Evolutionary conservation across 192 early-diverging fungal genomes (phyloP), one percentile per base, ranked within the genome.

Genomic region (Physocladia obscura): DNA sequence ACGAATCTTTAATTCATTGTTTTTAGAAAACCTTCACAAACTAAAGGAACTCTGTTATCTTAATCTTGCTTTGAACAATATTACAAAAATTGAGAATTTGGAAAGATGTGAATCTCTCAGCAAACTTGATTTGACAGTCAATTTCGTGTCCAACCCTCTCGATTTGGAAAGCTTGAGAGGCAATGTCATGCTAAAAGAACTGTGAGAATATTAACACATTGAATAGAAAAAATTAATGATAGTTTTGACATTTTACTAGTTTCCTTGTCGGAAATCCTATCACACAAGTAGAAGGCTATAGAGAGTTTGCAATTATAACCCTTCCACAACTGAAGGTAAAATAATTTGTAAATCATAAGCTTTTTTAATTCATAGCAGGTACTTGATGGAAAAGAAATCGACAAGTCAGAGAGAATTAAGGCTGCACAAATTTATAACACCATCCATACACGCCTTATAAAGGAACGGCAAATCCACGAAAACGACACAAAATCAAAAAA

Each of bases 101-200:
- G 79, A 83, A 60, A 65, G 79, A 34, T 87, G 86, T 72, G 86
- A 87, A 63, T 71, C 78, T 2, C 69, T 87, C 21, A 58, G 64
- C 24, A 87, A 87, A 54, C 69, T 87, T 15, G 85, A 87, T 51
- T 67, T 87, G 69, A 87, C 86, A 15, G 84, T 87, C 44, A 87
- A 87, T 59, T 87, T 87, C 63, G 74, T 87, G 2, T 76, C 78
- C 26, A 76, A 87, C 62, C 76, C 81, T 26, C 30, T 81, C 19
- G 74, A 70, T 59, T 69, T 87, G 31, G 80, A 79, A 59, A 57
- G 48, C 15, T 57, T 87, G 29, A 76, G 73, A 34, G 37, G 48
- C 6, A 82, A 82, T 57, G 67, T 67, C 24, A 37, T 67, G 27
- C 65, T 87, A 52, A 32, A 68, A 57, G 82, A 87, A 37, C 72